Conservation (phyloP, 139 green algal species). For the Chlorella sp. region DNA sequence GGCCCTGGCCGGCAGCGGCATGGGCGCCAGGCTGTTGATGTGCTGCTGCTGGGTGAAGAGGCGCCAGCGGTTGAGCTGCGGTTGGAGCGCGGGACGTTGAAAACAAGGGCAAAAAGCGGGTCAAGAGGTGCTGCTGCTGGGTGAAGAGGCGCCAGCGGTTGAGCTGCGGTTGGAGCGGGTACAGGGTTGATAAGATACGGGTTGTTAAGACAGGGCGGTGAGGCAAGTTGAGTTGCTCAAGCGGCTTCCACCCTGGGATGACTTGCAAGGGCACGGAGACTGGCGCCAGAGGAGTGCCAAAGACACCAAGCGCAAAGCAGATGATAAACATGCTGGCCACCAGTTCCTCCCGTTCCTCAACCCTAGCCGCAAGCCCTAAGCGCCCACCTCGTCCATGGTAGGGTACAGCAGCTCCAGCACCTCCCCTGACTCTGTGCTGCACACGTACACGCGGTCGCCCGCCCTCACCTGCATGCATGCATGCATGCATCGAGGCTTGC, state of each 20-base stretch:
- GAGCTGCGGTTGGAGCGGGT: constrained; percentile 13
- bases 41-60: constrained; percentile 65
- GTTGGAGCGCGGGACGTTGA: not conserved
- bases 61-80: constrained; percentile 30
- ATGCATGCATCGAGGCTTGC: not conserved
- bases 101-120: not conserved
- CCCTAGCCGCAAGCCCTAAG: too few relatives aligned
- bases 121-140: constrained; percentile 45
- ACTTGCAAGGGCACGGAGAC: not conserved
- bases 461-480: constrained; percentile 28
- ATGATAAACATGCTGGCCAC: too few relatives aligned
- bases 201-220: not conserved
- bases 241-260: not conserved
- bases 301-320: too few relatives aligned
- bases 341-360: too few relatives aligned
- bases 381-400: constrained; percentile 38
- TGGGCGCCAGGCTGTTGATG: constrained; percentile 65
- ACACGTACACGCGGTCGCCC: constrained; percentile 48
- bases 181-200: not conserved
- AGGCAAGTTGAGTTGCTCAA: not conserved
- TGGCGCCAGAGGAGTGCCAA: too few relatives aligned
- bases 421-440: constrained; percentile 55
- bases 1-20: too few relatives aligned
- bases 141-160: constrained; percentile 54
- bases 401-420: constrained; percentile 60